Evolutionary conservation across 805 yeast genomes (phyloP).

Genomic region (Brettanomyces nanus): DNA sequence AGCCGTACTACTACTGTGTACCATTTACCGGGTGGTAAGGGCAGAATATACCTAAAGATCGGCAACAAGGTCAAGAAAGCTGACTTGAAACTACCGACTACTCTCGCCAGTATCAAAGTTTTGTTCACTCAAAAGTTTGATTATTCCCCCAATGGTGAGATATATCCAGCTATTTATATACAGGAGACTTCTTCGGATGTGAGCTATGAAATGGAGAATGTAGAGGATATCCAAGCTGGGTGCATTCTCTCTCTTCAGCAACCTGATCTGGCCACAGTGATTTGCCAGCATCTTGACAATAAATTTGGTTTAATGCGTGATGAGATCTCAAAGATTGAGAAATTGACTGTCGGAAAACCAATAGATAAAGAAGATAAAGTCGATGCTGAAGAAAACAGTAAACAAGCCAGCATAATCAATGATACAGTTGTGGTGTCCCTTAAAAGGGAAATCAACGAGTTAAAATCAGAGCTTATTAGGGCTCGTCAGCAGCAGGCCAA

Average conservation of each 20-base stretch:
- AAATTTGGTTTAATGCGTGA: conserved; percentile 21
- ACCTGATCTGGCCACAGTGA: conserved; percentile 22
- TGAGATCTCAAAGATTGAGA: conserved; percentile 22
- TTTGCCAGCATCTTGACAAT: conserved; percentile 20
- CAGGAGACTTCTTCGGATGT: conserved; percentile 52
- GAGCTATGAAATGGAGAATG: conserved; percentile 75
- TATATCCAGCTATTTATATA: conserved; percentile 74
- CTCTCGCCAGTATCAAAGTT: conserved; percentile 50
- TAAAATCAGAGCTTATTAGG: conserved; percentile 52
- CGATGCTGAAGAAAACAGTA: neutral
- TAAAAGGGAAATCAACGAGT: conserved; percentile 27
- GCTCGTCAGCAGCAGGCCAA: conserved; percentile 47
- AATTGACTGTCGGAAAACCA: conserved; percentile 14
- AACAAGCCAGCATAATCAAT: too few species aligned
- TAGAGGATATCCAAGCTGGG: conserved; percentile 54
- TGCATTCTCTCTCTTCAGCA: conserved; percentile 53
- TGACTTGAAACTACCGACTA: conserved; percentile 33
- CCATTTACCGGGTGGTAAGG: neutral
- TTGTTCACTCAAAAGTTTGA: conserved; percentile 84
- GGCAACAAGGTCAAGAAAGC: conserved; percentile 51
- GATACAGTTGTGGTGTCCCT: neutral
- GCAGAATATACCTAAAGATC: conserved; percentile 39
- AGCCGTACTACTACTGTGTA: neutral
- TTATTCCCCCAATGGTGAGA: conserved; percentile 47
- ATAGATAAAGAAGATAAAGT: conserved; percentile 10